phyloP scores from a whole-genome alignment of 179 eudicot genomes.

The Corrigiola litoralis region DNA sequence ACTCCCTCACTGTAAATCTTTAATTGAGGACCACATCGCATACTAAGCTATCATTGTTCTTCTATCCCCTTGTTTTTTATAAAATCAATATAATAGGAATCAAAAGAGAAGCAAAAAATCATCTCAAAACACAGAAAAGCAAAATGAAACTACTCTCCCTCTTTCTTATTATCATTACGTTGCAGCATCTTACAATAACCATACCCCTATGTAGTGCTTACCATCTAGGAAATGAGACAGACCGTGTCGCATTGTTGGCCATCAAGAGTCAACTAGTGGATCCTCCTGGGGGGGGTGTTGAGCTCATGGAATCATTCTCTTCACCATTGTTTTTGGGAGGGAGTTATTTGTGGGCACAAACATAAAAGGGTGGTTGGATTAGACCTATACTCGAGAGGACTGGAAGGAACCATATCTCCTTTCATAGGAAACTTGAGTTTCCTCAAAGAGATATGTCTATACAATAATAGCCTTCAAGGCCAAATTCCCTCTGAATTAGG shows the following conservation, averaged over 20 bases:
- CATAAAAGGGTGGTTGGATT: constrained; percentile 9
- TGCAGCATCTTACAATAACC: not conserved
- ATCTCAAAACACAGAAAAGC: not conserved
- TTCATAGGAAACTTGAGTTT: constrained; percentile 27
- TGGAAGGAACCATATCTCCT: constrained; percentile 22
- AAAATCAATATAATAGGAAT: too few relatives aligned
- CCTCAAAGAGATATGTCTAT: not conserved
- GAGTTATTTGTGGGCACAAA: constrained; percentile 15
- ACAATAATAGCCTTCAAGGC: constrained; percentile 15
- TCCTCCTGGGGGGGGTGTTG: not conserved
- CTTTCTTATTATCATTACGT: not conserved
- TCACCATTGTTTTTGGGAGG: constrained; percentile 22
- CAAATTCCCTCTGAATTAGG: constrained; percentile 19
- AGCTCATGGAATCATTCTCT: constrained; percentile 23
- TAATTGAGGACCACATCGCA: too few relatives aligned
- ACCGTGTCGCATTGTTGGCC: constrained; percentile 20
- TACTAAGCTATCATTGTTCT: too few relatives aligned
- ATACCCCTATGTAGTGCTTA: too few relatives aligned
- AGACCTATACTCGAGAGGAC: not conserved
- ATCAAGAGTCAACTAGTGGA: constrained; percentile 14
- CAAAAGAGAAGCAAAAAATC: too few relatives aligned
- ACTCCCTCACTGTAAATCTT: too few relatives aligned
- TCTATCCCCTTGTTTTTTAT: too few relatives aligned
- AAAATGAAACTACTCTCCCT: not conserved
- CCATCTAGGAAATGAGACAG: constrained; percentile 7